Percentiles rank a stretch among this genome's conserved stretches.
phyloP scores from a whole-genome alignment of 2,329 filamentous ascomycete genomes.

The Sclerotinia spermophila region DNA sequence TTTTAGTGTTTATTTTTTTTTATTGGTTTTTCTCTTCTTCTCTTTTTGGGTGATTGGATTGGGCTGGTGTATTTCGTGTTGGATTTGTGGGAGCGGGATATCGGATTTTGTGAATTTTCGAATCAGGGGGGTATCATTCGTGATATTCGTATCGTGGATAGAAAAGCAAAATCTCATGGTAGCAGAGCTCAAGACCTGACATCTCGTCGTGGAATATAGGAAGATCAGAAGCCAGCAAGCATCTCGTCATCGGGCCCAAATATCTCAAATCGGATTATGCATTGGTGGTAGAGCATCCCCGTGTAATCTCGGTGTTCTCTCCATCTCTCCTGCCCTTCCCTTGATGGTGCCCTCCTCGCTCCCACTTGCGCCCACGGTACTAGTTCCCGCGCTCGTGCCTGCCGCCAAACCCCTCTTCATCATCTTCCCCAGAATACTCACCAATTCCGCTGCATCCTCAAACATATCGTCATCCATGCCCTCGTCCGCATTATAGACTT shows the following conservation, averaged over 20 bases:
- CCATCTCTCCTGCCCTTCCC: not conserved
- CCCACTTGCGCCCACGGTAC: conserved; percentile 25
- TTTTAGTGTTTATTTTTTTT: not conserved
- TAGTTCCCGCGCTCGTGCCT: conserved; percentile 27
- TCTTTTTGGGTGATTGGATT: not conserved
- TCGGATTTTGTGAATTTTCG: not conserved
- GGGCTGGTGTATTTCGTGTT: no score
- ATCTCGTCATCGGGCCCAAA: not conserved
- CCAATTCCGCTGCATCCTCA: conserved; percentile 82
- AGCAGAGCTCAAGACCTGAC: no score
- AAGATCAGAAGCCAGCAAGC: no score
- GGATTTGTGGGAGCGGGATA: not conserved
- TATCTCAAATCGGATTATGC: conserved; percentile 13
- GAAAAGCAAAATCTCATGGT: not conserved
- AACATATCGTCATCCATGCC: conserved; percentile 96
- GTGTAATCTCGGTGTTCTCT: not conserved
- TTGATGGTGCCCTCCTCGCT: not conserved
- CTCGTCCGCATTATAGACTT: conserved; percentile 87
- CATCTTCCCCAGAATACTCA: conserved; percentile 82
- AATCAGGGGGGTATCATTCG: not conserved
- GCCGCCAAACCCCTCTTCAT: conserved; percentile 63
- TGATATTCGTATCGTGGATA: not conserved
- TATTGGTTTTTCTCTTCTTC: not conserved
- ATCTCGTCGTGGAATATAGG: no score
- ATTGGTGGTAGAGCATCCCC: not conserved